These are phyloP conservation scores for Candida arabinofermentans DNA, from an alignment of 805 yeast genomes.

Conservation along the genomic window DNA sequence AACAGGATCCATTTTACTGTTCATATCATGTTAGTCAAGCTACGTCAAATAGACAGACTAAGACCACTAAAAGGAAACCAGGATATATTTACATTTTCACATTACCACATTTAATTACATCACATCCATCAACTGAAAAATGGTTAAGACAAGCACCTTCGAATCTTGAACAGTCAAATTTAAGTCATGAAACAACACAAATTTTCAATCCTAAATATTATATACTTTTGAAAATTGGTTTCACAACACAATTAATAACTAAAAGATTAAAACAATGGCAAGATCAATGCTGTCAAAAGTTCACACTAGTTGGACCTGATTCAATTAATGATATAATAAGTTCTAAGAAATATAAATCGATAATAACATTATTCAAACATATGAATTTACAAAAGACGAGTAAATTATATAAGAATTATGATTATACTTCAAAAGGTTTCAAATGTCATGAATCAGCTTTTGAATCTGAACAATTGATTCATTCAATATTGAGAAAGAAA, in stretches of 20 bases:
- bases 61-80: slow-evolving; percentile 2
- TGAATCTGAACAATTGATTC: slow-evolving; percentile 40
- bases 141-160: slow-evolving; percentile 35
- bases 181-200: slow-evolving; percentile 22
- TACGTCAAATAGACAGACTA: not conserved
- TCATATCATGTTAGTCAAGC: slow-evolving; percentile 29
- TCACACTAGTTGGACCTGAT: slow-evolving; percentile 36
- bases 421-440: slow-evolving; percentile 33
- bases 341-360: slow-evolving; percentile 11
- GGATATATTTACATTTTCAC: slow-evolving; percentile 54
- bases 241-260: slow-evolving; percentile 43
- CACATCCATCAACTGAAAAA: slow-evolving; percentile 25
- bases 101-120: slow-evolving; percentile 34
- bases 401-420: slow-evolving; percentile 16
- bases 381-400: slow-evolving; percentile 2
- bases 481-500: slow-evolving; percentile 30
- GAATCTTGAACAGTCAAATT: slow-evolving; percentile 12
- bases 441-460: slow-evolving; percentile 27
- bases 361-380: slow-evolving; percentile 10
- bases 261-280: slow-evolving; percentile 49
- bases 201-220: slow-evolving; percentile 35
- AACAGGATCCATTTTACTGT: slow-evolving; percentile 28
- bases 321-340: slow-evolving; percentile 16
- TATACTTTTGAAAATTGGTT: slow-evolving; percentile 49
- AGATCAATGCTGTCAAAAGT: slow-evolving; percentile 44